Base-by-base conservation (phyloP, 2,329 filamentous ascomycete genomes). In the Apiospora sp. region DNA sequence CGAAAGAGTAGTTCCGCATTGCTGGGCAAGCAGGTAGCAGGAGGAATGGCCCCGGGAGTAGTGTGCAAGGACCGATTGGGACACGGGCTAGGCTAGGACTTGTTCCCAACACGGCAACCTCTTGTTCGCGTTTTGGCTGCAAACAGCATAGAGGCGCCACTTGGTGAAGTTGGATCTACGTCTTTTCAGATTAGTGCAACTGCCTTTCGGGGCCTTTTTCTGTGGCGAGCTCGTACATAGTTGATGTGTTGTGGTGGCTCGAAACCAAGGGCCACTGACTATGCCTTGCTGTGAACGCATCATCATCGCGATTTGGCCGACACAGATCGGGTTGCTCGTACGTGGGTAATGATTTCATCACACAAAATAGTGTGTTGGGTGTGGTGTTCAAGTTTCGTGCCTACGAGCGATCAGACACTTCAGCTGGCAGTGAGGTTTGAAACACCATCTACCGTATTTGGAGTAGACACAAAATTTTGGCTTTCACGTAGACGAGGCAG, bases 51-150 rank as follows among this genome's bases (percentile, higher is more conserved):
- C 54, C 54, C 16, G 30, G 4, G 30, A 61, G 22, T 37, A 61
- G 30, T n/a, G 30, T n/a, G 30, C 24, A 58, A 54, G 19, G 54
- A 37, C 54, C 54, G 30, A 61, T 37, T 61, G 30, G 54, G 30
- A 61, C 30, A 61, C 3, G 54, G 19, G 27, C 51, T 58, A 58
- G 51, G 27, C 27, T 10, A 58, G 14, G 8, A 58, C 51, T 58
- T 58, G 51, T 34, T 58, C 51, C 51, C 27, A 58, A 58, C 51
- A 58, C 27, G 51, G 30, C 22, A 61, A 37, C 54, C 54, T 37
- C 54, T 61, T 61, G 6, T 37, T 61, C 8, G 3, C 54, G 22
- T 37, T 30, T 61, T 61, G 54, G 54, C 54, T 61, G 54, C 30
- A 61, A 37, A 61, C 1, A 30, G 54, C 30, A 37, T 61, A 61